phyloP scores from a whole-genome alignment of 1,284 basidiomycete species.

The Porphyrellus sp. region DNA sequence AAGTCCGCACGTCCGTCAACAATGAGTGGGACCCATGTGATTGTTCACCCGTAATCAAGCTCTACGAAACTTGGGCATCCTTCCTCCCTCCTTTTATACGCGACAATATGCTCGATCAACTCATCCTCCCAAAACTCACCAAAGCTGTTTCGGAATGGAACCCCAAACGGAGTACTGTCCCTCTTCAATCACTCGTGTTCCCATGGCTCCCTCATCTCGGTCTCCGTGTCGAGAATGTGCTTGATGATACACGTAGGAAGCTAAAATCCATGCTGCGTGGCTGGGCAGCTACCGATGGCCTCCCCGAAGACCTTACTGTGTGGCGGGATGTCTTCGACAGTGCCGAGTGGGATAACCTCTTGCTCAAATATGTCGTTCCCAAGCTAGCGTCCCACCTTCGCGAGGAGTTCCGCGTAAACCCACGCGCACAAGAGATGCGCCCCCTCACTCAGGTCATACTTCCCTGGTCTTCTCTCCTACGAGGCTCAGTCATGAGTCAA shows the following conservation, averaged over 20 bases:
- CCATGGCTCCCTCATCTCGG: slow-evolving; percentile 94
- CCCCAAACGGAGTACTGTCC: slow-evolving; percentile 51
- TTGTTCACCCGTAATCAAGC: slow-evolving; percentile 71
- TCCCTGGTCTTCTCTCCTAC: slow-evolving; percentile 73
- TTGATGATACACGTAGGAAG: slow-evolving; percentile 85
- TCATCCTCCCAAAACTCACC: slow-evolving; percentile 88
- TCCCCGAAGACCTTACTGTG: slow-evolving; percentile 69
- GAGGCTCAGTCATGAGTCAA: slow-evolving; percentile 74
- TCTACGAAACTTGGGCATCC: slow-evolving; percentile 87
- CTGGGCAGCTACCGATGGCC: slow-evolving; percentile 75
- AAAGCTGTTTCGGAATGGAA: slow-evolving; percentile 86
- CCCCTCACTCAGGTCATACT: slow-evolving; percentile 72
- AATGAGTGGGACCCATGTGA: slow-evolving; percentile 86
- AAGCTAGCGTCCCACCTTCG: slow-evolving; percentile 81
- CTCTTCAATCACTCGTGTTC: slow-evolving; percentile 83
- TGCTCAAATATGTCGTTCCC: slow-evolving; percentile 88
- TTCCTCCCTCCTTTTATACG: slow-evolving; percentile 88
- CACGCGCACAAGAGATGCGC: slow-evolving; percentile 83
- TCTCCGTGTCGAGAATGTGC: slow-evolving; percentile 70
- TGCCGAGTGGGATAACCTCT: slow-evolving; percentile 86
- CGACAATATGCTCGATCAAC: slow-evolving; percentile 95
- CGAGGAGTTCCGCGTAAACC: slow-evolving; percentile 84
- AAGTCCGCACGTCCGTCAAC: slow-evolving; percentile 87
- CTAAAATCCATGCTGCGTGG: slow-evolving; percentile 73
- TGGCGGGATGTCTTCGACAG: slow-evolving; percentile 85